Base-by-base conservation (phyloP, 352 stramenopile genomes). In the Pythium insidiosum region DNA sequence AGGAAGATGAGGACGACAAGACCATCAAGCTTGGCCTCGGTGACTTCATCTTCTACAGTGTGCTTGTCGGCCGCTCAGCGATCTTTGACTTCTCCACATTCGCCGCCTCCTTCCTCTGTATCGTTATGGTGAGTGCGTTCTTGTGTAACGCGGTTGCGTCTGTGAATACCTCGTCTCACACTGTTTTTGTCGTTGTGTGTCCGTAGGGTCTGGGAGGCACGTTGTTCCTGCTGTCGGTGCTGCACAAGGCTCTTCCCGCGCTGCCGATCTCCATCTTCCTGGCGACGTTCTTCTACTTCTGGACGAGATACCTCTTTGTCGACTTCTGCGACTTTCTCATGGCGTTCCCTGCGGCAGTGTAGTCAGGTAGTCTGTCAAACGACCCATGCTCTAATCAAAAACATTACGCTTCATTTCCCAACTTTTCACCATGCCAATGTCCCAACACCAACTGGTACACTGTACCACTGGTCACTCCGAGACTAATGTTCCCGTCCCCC, bases 31-130 rank as follows among this genome's bases (percentile, higher is more conserved):
- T 97, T 18, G 92, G 92, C 18, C 64, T 98, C 18, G 96, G 96
- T 16, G 96, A 99, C 66, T 99, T 99, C 60, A 97, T 99, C 41
- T 99, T 99, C 60, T 99, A 99, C 73, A 97, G 79, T 59, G 86
- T 99, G 15, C 68, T 99, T 25, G 93, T 99, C 9, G 93, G 88
- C 10, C 95, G 96, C 35, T 95, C 96, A 31, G 93, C 92, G 15
- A 89, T 97, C 31, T 95, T 94, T 53, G 95, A 96, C 51, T 98
- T 98, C 55, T 95, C 91, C 16, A 92, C 94, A 4, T 98, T 98
- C 60, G 84, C 85, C 4, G 76, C 90, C 23, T 95, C 88, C 37
- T 97, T 98, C 38, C 51, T 98, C 10, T 88, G 73, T 43, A 94
- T 95, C 24, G 89, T 99, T 41, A 80, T 99, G 42, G 78, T 90